Evolutionary conservation across 331 rosid species (phyloP), one percentile per base, ranked within the genome.

Genomic region (Spiraea crenata): DNA sequence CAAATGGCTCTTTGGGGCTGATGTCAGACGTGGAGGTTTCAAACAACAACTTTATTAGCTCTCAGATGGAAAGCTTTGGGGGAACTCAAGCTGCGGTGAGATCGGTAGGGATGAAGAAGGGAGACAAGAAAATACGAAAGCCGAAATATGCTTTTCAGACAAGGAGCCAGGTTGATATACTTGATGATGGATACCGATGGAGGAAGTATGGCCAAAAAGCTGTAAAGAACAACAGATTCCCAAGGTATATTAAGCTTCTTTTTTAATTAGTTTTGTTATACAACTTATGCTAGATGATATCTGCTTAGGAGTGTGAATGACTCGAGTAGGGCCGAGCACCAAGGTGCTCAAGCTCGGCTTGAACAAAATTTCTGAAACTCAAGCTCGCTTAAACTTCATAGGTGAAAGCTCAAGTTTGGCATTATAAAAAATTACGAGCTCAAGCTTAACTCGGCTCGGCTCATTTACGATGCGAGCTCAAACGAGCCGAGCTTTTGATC

Each of bases 121-220:
- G 71, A 8, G 80, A 80, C 42, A 80, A 80, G 83, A 85, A 83
- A 67, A 52, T 63, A 11, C 75, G 76, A 40, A 85, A 76, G 56
- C 82, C 84, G 2, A 83, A 78, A 78, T 76, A 83, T 62, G 87
- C 90, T 57, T 85, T 85, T 70, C 85, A 85, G 62, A 85, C 90
- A 2, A 83, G 90, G 20, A 83, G 87, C 67, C 90, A 83, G 51
- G 90, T 85, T 57, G 90, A 85, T 70, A 81, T 85, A 31, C 90
- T 85, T 14, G 90, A 85, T 25, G 90, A 85, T 73, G 90, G 90
- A 3, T 85, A 83, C 38, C 63, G 90, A 11, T 85, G 90, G 90
- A 82, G 90, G 74, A 85, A 85, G 71, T 85, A 85, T 65, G 90
- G 90, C 4, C 90, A 85, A 58, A 85, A 85, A 69, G 87, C 87